These are phyloP conservation scores for Coemansia sp. DNA, from an alignment of 192 early-diverging fungal genomes.

Conservation along the genomic window DNA sequence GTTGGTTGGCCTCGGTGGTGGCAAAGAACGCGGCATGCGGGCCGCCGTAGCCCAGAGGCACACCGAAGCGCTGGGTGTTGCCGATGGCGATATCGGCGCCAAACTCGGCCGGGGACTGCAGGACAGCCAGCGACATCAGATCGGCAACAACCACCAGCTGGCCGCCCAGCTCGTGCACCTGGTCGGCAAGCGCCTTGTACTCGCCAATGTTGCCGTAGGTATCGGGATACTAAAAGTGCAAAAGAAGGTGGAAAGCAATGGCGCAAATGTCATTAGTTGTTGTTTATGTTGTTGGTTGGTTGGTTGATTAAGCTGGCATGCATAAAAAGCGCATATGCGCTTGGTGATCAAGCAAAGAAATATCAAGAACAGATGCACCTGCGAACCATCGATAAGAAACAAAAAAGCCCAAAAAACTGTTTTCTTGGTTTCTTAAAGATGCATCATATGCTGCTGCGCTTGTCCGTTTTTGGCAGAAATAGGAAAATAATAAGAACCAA, in stretches of 20 bases:
- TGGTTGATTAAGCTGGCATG: too few species aligned
- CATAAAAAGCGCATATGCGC: too few species aligned
- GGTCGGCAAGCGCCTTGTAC: conserved; percentile 76
- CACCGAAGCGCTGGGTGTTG: conserved; percentile 97
- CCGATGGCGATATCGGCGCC: conserved; percentile 98
- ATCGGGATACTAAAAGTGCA: conserved; percentile 80
- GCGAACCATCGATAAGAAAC: conserved; percentile 8
- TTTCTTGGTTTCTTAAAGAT: too few species aligned
- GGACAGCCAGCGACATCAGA: conserved; percentile 85
- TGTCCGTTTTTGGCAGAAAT: too few species aligned
- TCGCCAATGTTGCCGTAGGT: conserved; percentile 85
- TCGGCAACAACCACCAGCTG: conserved; percentile 94
- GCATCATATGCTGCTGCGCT: too few species aligned
- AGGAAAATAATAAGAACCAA: not conserved
- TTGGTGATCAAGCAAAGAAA: not conserved
- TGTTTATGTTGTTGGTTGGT: not conserved
- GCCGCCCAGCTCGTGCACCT: conserved; percentile 77
- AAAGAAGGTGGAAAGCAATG: too few species aligned
- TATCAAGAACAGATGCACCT: conserved; percentile 14
- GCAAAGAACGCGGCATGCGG: conserved; percentile 99
- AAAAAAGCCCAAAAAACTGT: too few species aligned
- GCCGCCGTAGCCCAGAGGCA: conserved; percentile 97
- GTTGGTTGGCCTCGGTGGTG: conserved; percentile 87
- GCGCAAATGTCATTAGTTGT: not conserved
- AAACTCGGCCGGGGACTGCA: conserved; percentile 93